Evolutionary conservation across 2,329 filamentous ascomycete genomes (phyloP).

Genomic region (Chaetomium globosum): DNA sequence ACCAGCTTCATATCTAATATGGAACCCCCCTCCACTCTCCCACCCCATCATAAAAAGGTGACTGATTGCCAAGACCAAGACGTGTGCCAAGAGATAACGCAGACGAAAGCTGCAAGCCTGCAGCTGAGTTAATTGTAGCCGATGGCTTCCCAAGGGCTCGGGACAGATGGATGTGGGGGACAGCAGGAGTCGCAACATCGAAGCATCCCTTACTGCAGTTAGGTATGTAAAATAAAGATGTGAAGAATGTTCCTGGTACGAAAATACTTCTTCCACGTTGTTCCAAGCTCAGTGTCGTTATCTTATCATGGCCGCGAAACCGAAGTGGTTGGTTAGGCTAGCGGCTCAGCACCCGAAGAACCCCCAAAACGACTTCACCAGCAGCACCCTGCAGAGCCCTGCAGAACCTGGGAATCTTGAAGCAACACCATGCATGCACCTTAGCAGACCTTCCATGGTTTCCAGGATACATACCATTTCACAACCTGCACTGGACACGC

Average conservation of each 20-base stretch:
- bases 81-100: slow-evolving; percentile 2
- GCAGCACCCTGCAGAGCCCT: no score
- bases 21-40: no score
- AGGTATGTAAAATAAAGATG: not conserved
- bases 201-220: not conserved
- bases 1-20: not conserved
- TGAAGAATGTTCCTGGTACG: not conserved
- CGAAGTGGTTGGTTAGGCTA: not conserved
- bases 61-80: not conserved
- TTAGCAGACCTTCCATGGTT: no score
- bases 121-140: not conserved
- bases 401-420: not conserved
- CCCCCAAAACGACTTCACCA: not conserved
- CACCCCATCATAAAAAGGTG: not conserved
- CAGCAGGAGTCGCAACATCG: not conserved
- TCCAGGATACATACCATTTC: not conserved
- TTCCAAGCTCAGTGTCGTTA: not conserved
- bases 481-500: not conserved
- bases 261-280: not conserved
- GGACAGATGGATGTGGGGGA: not conserved
- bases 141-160: not conserved
- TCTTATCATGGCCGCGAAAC: not conserved
- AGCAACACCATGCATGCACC: not conserved
- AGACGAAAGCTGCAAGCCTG: not conserved
- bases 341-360: not conserved